phyloP scores from a whole-genome alignment of 2,329 filamentous ascomycete genomes.

The Pezicula radicicola region DNA sequence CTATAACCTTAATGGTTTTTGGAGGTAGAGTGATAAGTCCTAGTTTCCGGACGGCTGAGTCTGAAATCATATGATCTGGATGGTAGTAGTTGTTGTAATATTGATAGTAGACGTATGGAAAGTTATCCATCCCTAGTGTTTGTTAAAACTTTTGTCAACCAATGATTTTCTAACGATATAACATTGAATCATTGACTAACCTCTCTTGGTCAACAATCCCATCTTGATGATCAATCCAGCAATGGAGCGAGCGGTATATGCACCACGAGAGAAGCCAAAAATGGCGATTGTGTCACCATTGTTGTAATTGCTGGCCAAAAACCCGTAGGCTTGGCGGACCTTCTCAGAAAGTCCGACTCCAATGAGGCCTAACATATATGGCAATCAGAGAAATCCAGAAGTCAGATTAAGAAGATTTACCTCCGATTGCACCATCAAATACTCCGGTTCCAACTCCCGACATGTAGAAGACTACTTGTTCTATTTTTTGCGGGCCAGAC shows the following conservation, averaged over 20 bases:
- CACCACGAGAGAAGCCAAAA: conserved; percentile 33
- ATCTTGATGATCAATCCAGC: conserved; percentile 26
- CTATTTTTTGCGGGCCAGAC: background rate
- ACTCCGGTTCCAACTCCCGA: no score
- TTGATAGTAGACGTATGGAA: background rate
- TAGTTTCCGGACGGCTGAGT: background rate
- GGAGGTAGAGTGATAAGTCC: background rate
- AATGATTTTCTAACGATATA: background rate
- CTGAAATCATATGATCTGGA: no score
- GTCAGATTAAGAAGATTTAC: no score
- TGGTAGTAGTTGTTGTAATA: background rate
- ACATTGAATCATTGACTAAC: background rate
- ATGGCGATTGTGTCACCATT: conserved; percentile 29
- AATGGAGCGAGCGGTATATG: conserved; percentile 32
- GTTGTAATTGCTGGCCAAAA: conserved; percentile 38
- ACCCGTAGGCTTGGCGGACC: conserved; percentile 29
- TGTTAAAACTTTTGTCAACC: no score
- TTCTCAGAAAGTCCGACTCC: background rate
- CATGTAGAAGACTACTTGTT: no score
- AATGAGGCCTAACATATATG: background rate
- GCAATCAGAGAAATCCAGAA: no score
- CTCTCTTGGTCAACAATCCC: conserved; percentile 28
- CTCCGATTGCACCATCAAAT: background rate
- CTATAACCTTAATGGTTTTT: conserved; percentile 35
- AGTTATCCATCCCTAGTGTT: background rate